Percentiles rank a stretch among this genome's conserved stretches.
phyloP scores from a whole-genome alignment of 306 rosid genomes.

The Styphnolobium japonicum region DNA sequence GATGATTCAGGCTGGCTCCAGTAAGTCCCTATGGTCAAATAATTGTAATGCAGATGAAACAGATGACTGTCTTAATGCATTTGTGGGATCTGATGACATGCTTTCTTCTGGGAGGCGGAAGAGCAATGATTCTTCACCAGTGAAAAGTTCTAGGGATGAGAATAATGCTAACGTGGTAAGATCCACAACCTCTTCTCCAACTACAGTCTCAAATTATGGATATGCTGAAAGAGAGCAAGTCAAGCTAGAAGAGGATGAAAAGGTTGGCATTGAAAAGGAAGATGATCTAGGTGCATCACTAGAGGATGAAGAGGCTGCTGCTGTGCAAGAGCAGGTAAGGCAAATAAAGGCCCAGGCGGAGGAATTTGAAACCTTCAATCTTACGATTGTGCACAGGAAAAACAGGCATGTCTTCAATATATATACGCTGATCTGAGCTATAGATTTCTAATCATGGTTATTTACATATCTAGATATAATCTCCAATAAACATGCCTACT shows the following conservation, averaged over 20 bases:
- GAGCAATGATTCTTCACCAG: slow-evolving; percentile 79
- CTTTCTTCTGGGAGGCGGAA: slow-evolving; percentile 70
- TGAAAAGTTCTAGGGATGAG: slow-evolving; percentile 69
- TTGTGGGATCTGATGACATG: slow-evolving; percentile 56
- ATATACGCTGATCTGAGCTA: neutral
- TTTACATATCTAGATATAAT: neutral
- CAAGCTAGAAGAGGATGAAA: slow-evolving; percentile 72
- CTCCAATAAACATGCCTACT: neutral
- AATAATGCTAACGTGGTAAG: slow-evolving; percentile 54
- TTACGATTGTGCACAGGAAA: slow-evolving; percentile 95
- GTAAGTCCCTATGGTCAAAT: slow-evolving; percentile 63
- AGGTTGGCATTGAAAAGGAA: slow-evolving; percentile 58
- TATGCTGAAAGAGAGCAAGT: slow-evolving; percentile 71
- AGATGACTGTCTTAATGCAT: slow-evolving; percentile 55
- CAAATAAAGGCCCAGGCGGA: slow-evolving; percentile 97
- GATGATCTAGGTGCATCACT: slow-evolving; percentile 73
- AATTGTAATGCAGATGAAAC: slow-evolving; percentile 56
- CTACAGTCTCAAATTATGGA: slow-evolving; percentile 75
- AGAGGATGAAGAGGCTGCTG: slow-evolving; percentile 97
- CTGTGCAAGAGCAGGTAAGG: slow-evolving; percentile 98
- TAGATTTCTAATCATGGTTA: neutral
- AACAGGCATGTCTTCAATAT: slow-evolving; percentile 68
- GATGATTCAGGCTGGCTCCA: slow-evolving; percentile 53
- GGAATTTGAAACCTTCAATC: slow-evolving; percentile 96
- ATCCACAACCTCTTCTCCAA: slow-evolving; percentile 72